Conservation (phyloP, 2,329 filamentous ascomycete species). For the Fusarium bactridioides region DNA sequence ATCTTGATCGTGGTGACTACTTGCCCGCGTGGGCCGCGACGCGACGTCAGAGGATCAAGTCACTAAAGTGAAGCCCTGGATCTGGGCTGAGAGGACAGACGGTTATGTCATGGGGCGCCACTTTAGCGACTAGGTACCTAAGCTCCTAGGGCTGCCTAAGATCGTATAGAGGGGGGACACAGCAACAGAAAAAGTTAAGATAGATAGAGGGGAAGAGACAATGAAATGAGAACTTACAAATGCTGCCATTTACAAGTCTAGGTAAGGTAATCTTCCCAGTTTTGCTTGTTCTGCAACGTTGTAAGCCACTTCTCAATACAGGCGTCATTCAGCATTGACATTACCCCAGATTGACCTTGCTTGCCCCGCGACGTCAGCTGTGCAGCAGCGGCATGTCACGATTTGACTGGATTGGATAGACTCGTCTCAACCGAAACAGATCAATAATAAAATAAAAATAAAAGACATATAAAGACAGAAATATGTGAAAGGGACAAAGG, state of each 20-base stretch:
- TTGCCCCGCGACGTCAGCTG: slow-evolving; percentile 34
- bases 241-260: slow-evolving; percentile 45
- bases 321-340: slow-evolving; percentile 42
- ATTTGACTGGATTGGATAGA: not conserved
- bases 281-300: slow-evolving; percentile 35
- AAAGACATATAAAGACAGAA: not conserved
- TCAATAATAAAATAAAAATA: not conserved
- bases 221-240: slow-evolving; percentile 42
- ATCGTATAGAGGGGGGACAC: not conserved
- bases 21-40: slow-evolving; percentile 30
- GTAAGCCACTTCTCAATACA: slow-evolving; percentile 35
- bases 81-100: slow-evolving; percentile 11
- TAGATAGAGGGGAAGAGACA: not conserved
- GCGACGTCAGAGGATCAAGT: slow-evolving; percentile 36
- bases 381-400: slow-evolving; percentile 17
- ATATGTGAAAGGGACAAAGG: not conserved
- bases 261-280: slow-evolving; percentile 13
- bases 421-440: not conserved
- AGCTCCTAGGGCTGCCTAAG: not conserved
- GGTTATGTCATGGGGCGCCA: slow-evolving; percentile 40
- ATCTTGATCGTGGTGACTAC: not conserved
- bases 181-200: not conserved
- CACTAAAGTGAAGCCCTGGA: slow-evolving; percentile 16
- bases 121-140: slow-evolving; percentile 9
- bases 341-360: slow-evolving; percentile 26